Evolutionary conservation across 1,284 basidiomycete genomes (phyloP), one percentile per base, ranked within the genome.

Genomic region (Tremellales sp.): DNA sequence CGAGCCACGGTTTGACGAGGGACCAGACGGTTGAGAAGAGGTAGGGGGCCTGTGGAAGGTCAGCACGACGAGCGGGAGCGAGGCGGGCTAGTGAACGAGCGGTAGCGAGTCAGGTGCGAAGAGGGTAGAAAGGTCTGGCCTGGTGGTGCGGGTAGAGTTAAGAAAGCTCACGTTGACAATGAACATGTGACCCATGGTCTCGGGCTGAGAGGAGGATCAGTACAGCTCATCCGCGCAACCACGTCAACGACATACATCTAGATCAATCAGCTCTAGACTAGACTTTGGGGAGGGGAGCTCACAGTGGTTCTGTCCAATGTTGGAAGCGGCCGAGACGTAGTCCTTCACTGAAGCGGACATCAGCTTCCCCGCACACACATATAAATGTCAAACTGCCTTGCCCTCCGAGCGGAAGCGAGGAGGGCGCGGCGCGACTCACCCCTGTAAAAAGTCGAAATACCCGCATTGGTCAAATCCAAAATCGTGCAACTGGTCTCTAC

Each of bases 401-500:
- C 26, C 17, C 35, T 27, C 4, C 29, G 8, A 2, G 17, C 6
- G 15, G 13, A 17, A 36, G 13, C 15, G 33, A 36, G 33, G 19
- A 36, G 33, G 33, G 15, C 15, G 29, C 29, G 29, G 29, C 15
- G 15, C 29, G 29, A 64, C 66, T 52, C 53, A 68, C 68, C 68
- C 69, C 83, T 84, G 77, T 86, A 92, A 73, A 97, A 98, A 68
- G 83, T 84, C 54, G 81, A 77, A 58, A 97, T 73, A 24, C 86
- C 84, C 48, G 96, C 91, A 68, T 82, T 82, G 52, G 84, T 75
- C 54, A 98, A 82, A 73, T 98, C 94, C 76, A 98, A 83, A 78
- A 98, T 94, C 52, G 94, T 97, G 82, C 93, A 97, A 51, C 84
- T 89, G n/a, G 93, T 97, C 77, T 97, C 93, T 71, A 98, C 85